Evolutionary conservation across 164 flowering plant species (phyloP), one percentile per base, ranked within the genome.

Genomic region (Piper betle): DNA sequence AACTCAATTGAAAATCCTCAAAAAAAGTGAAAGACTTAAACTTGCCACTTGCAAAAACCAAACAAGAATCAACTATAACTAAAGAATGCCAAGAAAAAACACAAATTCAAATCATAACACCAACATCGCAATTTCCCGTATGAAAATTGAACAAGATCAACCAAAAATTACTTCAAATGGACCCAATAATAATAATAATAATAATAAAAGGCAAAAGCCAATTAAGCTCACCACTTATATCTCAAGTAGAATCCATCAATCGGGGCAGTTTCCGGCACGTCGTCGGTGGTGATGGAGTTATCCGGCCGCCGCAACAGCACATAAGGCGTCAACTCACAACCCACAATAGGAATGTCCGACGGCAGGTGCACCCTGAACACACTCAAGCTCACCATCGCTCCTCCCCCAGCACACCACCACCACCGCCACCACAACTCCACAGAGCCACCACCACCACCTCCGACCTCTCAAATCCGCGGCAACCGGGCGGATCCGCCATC

Each of bases 311-410:
- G 81, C 50, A 88, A 62, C 12, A 85, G 78, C 43, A 94, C 88
- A 59, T 94, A 94, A 4, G 99, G 99, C 64, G 96, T 82, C 65
- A 94, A 87, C 85, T 94, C 99, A 60, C 97, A 91, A 53, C 99
- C 99, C 16, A 91, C 99, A 59, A 94, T 88, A 33, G 99, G 99
- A 66, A 94, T 94, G 39, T 94, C 99, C 64, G 99, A 91, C 66
- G 99, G 99, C 57, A 94, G 83, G 71, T 94, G 97, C 75, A 94
- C 88, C 7, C 99, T 72, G 39, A 85, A 75, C 82, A 94, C 96
- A 71, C 82, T 94, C 91, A 94, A 85, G 12, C 50, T 46, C 50
- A 46, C 50, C 50, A 46, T 46, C 99, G 88, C 91, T 68, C 83
- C 88, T 80, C 71, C 68, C 50, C 15, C 50, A 46, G 15, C 50